phyloP scores from a whole-genome alignment of 805 yeast genomes.

The Ogataea paradorogensis region DNA sequence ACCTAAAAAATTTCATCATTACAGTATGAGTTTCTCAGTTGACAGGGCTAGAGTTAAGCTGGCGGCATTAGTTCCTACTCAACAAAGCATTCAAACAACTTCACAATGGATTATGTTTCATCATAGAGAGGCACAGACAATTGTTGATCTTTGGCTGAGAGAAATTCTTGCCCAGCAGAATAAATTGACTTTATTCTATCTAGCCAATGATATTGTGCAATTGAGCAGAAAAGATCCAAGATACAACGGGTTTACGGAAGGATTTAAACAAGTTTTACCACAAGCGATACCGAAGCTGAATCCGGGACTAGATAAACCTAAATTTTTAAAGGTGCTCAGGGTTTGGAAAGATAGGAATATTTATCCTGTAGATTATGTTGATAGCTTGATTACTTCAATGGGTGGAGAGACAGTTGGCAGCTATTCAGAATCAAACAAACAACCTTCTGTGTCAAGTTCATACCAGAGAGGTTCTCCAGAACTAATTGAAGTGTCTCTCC shows the following conservation, averaged over 20 bases:
- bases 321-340: constrained; percentile 47
- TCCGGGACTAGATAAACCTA: constrained; percentile 30
- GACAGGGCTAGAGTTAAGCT: constrained; percentile 49
- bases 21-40: constrained; percentile 47
- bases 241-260: constrained; percentile 50
- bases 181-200: constrained; percentile 58
- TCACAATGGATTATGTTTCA: constrained; percentile 73
- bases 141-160: constrained; percentile 52
- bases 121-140: constrained; percentile 51
- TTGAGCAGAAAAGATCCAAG: constrained; percentile 64
- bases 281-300: constrained; percentile 36
- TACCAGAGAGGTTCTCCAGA: constrained; percentile 25
- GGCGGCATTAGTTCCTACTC: constrained; percentile 52
- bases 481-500: constrained; percentile 23
- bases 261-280: constrained; percentile 53
- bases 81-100: constrained; percentile 69
- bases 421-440: constrained; percentile 1
- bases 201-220: constrained; percentile 81
- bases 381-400: constrained; percentile 10
- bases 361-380: constrained; percentile 31
- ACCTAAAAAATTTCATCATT: constrained; percentile 5
- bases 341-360: constrained; percentile 59
- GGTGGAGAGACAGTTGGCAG: constrained; percentile 1
- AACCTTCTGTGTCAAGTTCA: neutral
- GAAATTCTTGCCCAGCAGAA: constrained; percentile 22